A percentile compares a stretch with the other conserved stretches of the same genome.
phyloP scores from a whole-genome alignment of 2,329 filamentous ascomycete genomes.

The Pseudogymnoascus sp. region DNA sequence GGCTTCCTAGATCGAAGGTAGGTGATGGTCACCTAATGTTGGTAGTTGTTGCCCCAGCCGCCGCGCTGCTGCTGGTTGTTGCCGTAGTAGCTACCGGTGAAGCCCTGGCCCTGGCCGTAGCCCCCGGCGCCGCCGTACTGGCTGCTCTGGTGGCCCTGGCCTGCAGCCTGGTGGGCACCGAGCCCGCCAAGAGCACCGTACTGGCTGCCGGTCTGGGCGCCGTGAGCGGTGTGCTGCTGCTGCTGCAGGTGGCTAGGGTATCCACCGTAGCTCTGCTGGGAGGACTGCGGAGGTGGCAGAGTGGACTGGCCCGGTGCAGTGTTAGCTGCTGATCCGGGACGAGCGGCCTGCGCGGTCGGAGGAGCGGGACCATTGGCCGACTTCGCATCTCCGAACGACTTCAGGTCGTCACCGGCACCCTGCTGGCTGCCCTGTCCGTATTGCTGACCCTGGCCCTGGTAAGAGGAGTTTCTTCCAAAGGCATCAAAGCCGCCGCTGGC shows the following conservation, averaged over 20 bases:
- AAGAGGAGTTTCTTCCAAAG: conserved; percentile 27
- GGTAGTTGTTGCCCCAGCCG: conserved; percentile 41
- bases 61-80: conserved; percentile 34
- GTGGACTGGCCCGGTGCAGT: conserved; percentile 23
- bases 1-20: conserved; percentile 1
- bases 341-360: conserved; percentile 27
- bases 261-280: conserved; percentile 27
- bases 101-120: conserved; percentile 29
- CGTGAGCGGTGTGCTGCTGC: conserved; percentile 27
- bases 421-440: conserved; percentile 26
- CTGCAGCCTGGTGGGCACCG: conserved; percentile 36
- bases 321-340: conserved; percentile 30
- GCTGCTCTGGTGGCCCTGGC: conserved; percentile 33
- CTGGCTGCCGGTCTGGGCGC: conserved; percentile 27
- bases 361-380: conserved; percentile 28
- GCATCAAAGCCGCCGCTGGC: conserved; percentile 27
- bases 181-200: conserved; percentile 38
- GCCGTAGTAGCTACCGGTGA: conserved; percentile 31
- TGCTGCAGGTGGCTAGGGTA: conserved; percentile 28
- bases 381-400: conserved; percentile 30
- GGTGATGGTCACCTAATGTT: conserved; percentile 23
- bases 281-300: conserved; percentile 27
- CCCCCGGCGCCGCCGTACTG: conserved; percentile 35
- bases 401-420: conserved; percentile 27
- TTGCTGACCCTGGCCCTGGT: conserved; percentile 27